Percentiles rank a stretch among this genome's conserved stretches.
Evolutionary conservation across 306 rosid genomes (phyloP).

Genomic region (Medicago arabica): DNA sequence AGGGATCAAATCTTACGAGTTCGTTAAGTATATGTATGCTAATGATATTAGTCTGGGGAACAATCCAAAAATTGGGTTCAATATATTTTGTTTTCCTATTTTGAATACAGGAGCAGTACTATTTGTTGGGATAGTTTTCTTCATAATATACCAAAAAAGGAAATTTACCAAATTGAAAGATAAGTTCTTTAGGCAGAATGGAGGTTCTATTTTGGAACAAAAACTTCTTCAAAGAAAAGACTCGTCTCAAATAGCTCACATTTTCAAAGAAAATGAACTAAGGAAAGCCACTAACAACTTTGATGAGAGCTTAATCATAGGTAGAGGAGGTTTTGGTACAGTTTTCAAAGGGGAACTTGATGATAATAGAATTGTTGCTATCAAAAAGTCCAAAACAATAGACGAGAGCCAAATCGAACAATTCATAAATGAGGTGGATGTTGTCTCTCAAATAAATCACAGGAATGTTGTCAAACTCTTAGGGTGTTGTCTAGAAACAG

Average conservation of each 20-base stretch:
- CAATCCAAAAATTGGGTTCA: too few species aligned
- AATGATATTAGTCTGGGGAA: too few species aligned
- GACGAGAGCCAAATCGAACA: constrained; percentile 45
- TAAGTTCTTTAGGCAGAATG: constrained; percentile 28
- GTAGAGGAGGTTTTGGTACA: constrained; percentile 48
- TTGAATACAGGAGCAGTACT: too few species aligned
- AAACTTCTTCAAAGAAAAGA: constrained; percentile 25
- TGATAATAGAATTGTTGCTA: constrained; percentile 26
- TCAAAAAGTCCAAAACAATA: not conserved
- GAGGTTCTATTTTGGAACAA: constrained; percentile 40
- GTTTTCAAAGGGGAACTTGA: constrained; percentile 45
- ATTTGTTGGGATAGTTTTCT: too few species aligned
- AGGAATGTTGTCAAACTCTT: constrained; percentile 3
- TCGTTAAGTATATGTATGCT: too few species aligned
- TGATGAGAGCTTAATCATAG: constrained; percentile 37
- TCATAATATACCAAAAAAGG: too few species aligned
- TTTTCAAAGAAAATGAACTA: constrained; percentile 39
- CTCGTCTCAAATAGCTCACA: not conserved
- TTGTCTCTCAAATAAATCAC: constrained; percentile 56
- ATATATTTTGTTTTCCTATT: too few species aligned
- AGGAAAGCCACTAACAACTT: constrained; percentile 52
- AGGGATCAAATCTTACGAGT: too few species aligned
- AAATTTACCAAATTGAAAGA: too few species aligned
- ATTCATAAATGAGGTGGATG: constrained; percentile 54
- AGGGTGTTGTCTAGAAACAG: not conserved